These are phyloP conservation scores for Madurella fahalii DNA, from an alignment of 2,329 filamentous ascomycete species.

Conservation along the genomic window DNA sequence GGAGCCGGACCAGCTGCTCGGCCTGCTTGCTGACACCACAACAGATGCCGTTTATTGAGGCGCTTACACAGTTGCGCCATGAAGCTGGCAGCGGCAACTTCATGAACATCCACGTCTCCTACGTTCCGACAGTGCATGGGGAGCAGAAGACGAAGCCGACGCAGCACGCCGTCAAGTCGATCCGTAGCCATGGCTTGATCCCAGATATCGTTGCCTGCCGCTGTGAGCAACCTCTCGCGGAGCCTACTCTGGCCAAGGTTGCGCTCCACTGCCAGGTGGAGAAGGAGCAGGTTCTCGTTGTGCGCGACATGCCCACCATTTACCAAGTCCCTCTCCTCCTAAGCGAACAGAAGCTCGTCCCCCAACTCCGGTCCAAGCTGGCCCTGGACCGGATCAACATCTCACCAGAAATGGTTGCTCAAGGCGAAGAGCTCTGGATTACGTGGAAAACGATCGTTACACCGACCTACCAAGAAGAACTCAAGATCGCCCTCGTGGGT, in stretches of 20 bases:
- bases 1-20: background rate
- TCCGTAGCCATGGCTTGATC: conserved; percentile 73
- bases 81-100: conserved; percentile 68
- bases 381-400: conserved; percentile 56
- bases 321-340: conserved; percentile 96
- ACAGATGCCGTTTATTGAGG: conserved; percentile 20
- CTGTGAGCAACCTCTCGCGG: conserved; percentile 72
- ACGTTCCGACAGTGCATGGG: conserved; percentile 66
- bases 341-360: conserved; percentile 71
- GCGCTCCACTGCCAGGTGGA: conserved; percentile 87
- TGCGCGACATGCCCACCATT: conserved; percentile 82
- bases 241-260: conserved; percentile 77
- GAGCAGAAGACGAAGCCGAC: conserved; percentile 98
- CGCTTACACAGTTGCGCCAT: conserved; percentile 17
- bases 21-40: background rate
- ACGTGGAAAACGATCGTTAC: conserved; percentile 70
- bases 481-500: conserved; percentile 83
- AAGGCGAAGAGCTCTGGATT: conserved; percentile 69
- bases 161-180: conserved; percentile 80
- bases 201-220: conserved; percentile 84
- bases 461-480: conserved; percentile 63
- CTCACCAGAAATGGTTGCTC: conserved; percentile 50
- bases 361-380: conserved; percentile 62
- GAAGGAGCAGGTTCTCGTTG: conserved; percentile 77
- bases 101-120: conserved; percentile 82